Evolutionary conservation across 2,329 filamentous ascomycete species (phyloP).

Genomic region (Boeremia lycopersici): DNA sequence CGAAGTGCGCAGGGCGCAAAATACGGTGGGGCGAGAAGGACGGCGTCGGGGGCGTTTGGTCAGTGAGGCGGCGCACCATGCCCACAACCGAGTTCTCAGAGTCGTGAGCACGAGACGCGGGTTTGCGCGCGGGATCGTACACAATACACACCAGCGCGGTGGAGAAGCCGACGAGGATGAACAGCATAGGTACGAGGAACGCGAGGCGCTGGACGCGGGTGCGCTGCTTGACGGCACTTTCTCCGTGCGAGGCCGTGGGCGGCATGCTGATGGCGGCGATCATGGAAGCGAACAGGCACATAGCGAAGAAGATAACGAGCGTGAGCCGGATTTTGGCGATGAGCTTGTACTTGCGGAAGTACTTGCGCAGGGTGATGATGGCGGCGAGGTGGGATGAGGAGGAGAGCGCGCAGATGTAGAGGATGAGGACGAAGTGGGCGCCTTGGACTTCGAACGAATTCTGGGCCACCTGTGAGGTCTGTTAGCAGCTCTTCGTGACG

Average conservation of each 20-base stretch:
- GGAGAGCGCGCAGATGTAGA: slow-evolving; percentile 40
- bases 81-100: slow-evolving; percentile 5
- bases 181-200: slow-evolving; percentile 32
- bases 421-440: slow-evolving; percentile 39
- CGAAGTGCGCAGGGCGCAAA: slow-evolving; percentile 16
- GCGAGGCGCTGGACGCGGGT: slow-evolving; percentile 27
- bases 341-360: slow-evolving; percentile 37
- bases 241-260: slow-evolving; percentile 1
- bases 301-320: slow-evolving; percentile 35
- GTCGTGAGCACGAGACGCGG: slow-evolving; percentile 5
- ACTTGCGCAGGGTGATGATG: slow-evolving; percentile 39
- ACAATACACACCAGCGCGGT: slow-evolving; percentile 38
- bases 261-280: slow-evolving; percentile 32
- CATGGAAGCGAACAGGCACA: slow-evolving; percentile 37
- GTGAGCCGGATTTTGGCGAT: slow-evolving; percentile 37
- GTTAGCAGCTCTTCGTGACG: not conserved
- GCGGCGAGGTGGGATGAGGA: slow-evolving; percentile 42
- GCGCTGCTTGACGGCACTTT: slow-evolving; percentile 12
- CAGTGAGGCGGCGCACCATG: slow-evolving; percentile 12
- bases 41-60: not conserved
- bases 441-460: slow-evolving; percentile 34
- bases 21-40: not conserved
- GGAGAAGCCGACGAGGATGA: slow-evolving; percentile 38
- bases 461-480: slow-evolving; percentile 26
- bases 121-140: slow-evolving; percentile 22